Base-by-base conservation (phyloP, 2,329 filamentous ascomycete genomes). In the Fusarium sp. region DNA sequence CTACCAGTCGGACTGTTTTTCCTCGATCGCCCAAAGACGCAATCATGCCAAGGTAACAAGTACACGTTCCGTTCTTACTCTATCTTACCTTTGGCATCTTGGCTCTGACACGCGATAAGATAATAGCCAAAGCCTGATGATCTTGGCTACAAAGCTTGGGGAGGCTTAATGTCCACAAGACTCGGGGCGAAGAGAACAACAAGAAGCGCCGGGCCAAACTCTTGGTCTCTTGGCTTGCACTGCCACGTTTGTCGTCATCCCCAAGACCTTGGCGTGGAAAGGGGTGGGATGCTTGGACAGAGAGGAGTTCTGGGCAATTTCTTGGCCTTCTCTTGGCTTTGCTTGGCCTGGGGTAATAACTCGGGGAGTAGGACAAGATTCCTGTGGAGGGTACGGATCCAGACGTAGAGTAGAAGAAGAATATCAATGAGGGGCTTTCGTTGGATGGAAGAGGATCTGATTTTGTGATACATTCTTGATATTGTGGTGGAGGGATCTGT, bases 221-320 rank as follows among this genome's bases (percentile, higher is more conserved):
- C n/a, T n/a, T n/a, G n/a, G 31, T 41, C 37, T 35, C 52, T 42
- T 60, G 42, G 49, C 47, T 46, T 75, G 73, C 73, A 75, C 73
- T 72, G 73, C 73, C 73, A 73, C 69, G 59, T 58, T 66, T 74
- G 68, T 71, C 70, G 66, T 65, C 68, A 71, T 68, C 52, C 29
- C 63, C 68, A 74, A 74, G 69, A 63, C 49, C 72, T 74, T 74
- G 72, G 72, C 72, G 47, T 21, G 20, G 61, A 52, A 54, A 47
- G 47, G 33, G 26, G 42, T 62, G 47, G 47, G 57, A 28, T 62
- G 52, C 46, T 65, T 58, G 31, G 18, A 49, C 12, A 24, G 48
- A 50, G 59, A 59, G 55, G 24, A 43, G 39, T 47, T 56, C 61
- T 69, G 43, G 66, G 66, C 61, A 38, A 31, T 63, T 31, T 31